These are phyloP conservation scores for Geranium rotundifolium DNA, from an alignment of 345 rosid species.

Conservation along the genomic window DNA sequence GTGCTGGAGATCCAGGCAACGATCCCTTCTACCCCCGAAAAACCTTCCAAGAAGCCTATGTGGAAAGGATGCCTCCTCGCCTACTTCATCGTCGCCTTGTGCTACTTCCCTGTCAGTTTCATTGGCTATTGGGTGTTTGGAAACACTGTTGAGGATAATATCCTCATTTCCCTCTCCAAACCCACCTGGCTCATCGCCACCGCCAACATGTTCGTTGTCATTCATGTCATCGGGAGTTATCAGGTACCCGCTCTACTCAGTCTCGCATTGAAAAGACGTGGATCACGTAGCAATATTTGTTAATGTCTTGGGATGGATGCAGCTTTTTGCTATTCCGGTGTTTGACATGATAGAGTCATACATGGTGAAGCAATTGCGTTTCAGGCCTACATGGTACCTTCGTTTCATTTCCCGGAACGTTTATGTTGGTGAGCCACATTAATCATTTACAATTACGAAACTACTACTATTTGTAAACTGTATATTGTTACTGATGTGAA, in stretches of 20 bases:
- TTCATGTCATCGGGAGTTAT: slow-evolving; percentile 70
- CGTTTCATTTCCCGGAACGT: slow-evolving; percentile 34
- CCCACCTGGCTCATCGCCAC: slow-evolving; percentile 48
- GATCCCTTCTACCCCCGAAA: background rate
- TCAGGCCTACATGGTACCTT: slow-evolving; percentile 34
- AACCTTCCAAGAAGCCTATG: slow-evolving; percentile 49
- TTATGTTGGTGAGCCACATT: slow-evolving; percentile 42
- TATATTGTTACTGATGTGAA: no score
- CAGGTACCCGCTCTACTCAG: slow-evolving; percentile 22
- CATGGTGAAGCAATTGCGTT: slow-evolving; percentile 32
- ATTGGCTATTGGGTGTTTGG: slow-evolving; percentile 47
- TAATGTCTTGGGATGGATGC: background rate
- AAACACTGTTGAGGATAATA: slow-evolving; percentile 44
- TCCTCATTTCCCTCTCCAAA: slow-evolving; percentile 45
- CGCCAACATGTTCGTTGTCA: slow-evolving; percentile 46
- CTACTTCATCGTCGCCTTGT: slow-evolving; percentile 43
- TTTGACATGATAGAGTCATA: slow-evolving; percentile 53
- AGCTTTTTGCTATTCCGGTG: slow-evolving; percentile 64
- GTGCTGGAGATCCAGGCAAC: background rate
- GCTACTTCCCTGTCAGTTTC: slow-evolving; percentile 59
- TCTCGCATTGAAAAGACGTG: no score
- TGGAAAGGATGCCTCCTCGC: slow-evolving; percentile 56
- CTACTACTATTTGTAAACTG: no score
- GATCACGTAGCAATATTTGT: no score
- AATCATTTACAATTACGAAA: no score